Base-by-base conservation (phyloP, 441 rosid species). In the Arabidopsis lyrata region DNA sequence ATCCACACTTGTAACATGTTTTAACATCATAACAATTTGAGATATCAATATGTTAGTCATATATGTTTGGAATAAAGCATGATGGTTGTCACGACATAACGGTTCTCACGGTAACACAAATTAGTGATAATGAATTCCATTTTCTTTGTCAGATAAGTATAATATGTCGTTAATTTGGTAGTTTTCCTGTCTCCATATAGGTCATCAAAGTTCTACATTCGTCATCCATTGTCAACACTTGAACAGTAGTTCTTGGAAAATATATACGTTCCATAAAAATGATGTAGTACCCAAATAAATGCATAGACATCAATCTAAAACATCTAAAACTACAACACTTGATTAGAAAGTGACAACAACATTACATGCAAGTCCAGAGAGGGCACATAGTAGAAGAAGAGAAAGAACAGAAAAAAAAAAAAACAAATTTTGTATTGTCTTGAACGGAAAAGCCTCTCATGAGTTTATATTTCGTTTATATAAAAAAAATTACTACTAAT, bases 401-500 rank as follows among this genome's bases (percentile, higher is more conserved):
- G 11, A 31, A 12, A 6, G 11, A n/a, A 22, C 24, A 22, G 10
- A 12, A 4, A 31, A 8, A 6, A 10, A n/a, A 44, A 44, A n/a
- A 22, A 12, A 6, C 22, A 55, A 12, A 56, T 13, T 32, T 55
- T 38, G 29, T 6, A 24, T 16, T 15, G 53, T 24, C 38, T 42
- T 42, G 15, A 2, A 38, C 3, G 10, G 49, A 38, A 31, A 55
- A 55, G 2, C 32, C 14, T 56, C n/a, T 56, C 35, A 14, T 20
- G 35, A 34, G 39, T 54, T 29, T 4, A 29, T 29, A 27, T 13
- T 7, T 54, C 6, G 24, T 31, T 32, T 32, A 47, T 14, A 32
- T 2, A 45, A 47, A 41, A 56, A 3, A 16, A 50, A 42, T 59
- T 39, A 62, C 70, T 62, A 74, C 27, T n/a, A 34, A 36, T 16